phyloP scores from a whole-genome alignment of 352 stramenopile species.

The Phytophthora brassicae region DNA sequence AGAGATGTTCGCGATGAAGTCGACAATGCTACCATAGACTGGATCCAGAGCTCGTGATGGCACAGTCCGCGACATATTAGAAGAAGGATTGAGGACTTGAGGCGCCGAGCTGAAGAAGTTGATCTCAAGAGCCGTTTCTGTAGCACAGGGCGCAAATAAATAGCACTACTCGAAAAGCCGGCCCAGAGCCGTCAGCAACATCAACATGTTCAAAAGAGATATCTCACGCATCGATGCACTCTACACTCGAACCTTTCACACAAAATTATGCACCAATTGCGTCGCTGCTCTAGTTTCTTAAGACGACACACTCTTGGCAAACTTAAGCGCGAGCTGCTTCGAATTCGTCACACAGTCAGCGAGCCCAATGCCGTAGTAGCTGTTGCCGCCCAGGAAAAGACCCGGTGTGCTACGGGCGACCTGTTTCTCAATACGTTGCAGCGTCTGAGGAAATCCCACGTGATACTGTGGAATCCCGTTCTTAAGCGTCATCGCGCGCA shows the following conservation, averaged over 20 bases:
- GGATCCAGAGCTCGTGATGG: constrained; percentile 72
- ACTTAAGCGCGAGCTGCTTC: constrained; percentile 78
- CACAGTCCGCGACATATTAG: constrained; percentile 53
- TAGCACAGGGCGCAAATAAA: constrained; percentile 9
- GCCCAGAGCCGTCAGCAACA: constrained; percentile 9
- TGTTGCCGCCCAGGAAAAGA: constrained; percentile 77
- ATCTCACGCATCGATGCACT: not conserved
- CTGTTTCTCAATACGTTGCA: constrained; percentile 61
- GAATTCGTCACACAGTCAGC: constrained; percentile 82
- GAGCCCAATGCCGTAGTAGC: constrained; percentile 86
- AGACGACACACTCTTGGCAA: constrained; percentile 44
- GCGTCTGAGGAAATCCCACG: constrained; percentile 68
- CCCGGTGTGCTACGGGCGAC: constrained; percentile 38
- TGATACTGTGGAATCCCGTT: constrained; percentile 88
- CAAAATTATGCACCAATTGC: constrained; percentile 13
- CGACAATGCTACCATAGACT: constrained; percentile 61
- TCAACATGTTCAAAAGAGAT: constrained; percentile 17
- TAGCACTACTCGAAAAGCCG: constrained; percentile 7
- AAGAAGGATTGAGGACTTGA: constrained; percentile 7
- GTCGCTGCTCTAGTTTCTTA: constrained; percentile 15
- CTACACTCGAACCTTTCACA: constrained; percentile 7
- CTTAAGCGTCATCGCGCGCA: constrained; percentile 50
- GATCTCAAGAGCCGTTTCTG: constrained; percentile 21
- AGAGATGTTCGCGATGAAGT: not conserved
- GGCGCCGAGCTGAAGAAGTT: not conserved